phyloP scores from a whole-genome alignment of 257 asterid species.

The Capsicum chinense region DNA sequence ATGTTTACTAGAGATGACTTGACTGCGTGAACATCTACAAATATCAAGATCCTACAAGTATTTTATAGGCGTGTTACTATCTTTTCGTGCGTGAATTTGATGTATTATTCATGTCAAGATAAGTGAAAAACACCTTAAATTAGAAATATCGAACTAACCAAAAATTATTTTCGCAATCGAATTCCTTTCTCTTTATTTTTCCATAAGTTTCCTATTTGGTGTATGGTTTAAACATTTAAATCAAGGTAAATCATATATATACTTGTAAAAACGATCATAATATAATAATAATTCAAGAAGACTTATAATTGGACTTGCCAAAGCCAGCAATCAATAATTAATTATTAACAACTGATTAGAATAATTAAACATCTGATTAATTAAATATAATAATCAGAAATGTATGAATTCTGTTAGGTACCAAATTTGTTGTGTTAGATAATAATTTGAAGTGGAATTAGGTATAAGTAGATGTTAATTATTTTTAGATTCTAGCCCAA shows the following conservation, averaged over 20 bases:
- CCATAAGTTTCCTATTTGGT: too few species aligned
- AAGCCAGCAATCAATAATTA: neutral
- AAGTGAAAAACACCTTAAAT: neutral
- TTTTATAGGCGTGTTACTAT: neutral
- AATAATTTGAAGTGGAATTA: neutral
- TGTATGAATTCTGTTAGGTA: neutral
- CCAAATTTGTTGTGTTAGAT: conserved; percentile 17
- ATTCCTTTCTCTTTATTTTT: neutral
- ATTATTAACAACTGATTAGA: neutral
- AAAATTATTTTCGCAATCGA: neutral
- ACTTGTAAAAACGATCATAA: conserved; percentile 17
- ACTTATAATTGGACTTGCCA: neutral
- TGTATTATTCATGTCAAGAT: neutral
- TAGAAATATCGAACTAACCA: neutral
- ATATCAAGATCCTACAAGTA: too few species aligned
- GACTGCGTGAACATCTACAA: too few species aligned
- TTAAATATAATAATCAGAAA: neutral
- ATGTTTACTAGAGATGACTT: too few species aligned
- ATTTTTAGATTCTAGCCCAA: neutral
- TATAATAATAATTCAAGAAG: neutral
- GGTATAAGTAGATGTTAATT: neutral
- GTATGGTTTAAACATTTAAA: neutral
- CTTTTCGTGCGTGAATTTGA: neutral
- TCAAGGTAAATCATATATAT: neutral
- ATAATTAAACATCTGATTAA: neutral